A percentile compares a stretch with the other conserved stretches of the same genome.
phyloP scores from a whole-genome alignment of 1,284 basidiomycete genomes.

The Anthracocystis panici-leucophaei region DNA sequence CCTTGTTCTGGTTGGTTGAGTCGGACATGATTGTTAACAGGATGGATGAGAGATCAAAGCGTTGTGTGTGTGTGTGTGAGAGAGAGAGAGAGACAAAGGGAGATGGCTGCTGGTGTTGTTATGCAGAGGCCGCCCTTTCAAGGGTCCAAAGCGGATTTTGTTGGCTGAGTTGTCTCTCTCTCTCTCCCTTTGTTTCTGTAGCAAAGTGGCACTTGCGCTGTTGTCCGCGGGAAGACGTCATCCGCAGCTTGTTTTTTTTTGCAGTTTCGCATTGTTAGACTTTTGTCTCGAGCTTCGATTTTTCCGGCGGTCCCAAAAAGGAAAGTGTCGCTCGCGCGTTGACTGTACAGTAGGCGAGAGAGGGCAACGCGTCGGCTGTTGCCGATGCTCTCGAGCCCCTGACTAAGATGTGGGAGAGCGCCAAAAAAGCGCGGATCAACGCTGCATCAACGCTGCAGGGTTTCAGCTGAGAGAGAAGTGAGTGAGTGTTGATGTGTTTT shows the following conservation, averaged over 20 bases:
- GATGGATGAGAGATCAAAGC: background rate
- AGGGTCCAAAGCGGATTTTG: background rate
- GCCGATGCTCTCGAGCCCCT: too few species aligned
- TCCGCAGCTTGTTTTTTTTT: background rate
- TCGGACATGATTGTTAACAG: slow-evolving; percentile 36
- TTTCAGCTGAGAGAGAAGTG: too few species aligned
- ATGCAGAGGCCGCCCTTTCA: background rate
- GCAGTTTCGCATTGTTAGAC: background rate
- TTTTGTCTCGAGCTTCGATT: background rate
- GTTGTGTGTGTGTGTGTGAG: background rate
- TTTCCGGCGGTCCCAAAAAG: slow-evolving; percentile 1
- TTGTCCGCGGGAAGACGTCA: background rate
- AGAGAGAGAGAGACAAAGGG: slow-evolving; percentile 4
- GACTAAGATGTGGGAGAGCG: too few species aligned
- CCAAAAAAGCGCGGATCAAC: too few species aligned
- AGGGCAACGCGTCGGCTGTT: too few species aligned
- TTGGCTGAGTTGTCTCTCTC: slow-evolving; percentile 1
- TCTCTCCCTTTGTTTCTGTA: background rate
- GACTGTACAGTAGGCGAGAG: too few species aligned
- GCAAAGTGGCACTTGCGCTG: background rate
- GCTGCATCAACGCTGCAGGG: too few species aligned
- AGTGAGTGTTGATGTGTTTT: too few species aligned
- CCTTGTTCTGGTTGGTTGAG: slow-evolving; percentile 45
- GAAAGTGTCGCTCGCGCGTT: background rate
- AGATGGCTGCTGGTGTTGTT: background rate